phyloP scores from a whole-genome alignment of 768 basidiomycete species.

The Tylopilus rubrobrunneus region DNA sequence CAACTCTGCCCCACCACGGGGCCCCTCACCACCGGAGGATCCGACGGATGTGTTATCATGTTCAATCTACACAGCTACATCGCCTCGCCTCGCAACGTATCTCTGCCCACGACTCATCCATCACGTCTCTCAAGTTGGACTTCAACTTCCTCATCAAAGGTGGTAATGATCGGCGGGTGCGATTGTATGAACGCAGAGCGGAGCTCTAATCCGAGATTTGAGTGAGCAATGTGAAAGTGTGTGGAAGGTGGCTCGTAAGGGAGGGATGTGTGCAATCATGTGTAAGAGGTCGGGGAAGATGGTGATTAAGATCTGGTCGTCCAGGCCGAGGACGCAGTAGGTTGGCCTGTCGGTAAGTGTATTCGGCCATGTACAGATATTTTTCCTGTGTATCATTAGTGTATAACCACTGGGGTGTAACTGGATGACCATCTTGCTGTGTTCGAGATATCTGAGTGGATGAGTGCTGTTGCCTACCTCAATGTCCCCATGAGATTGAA shows the following conservation, averaged over 20 bases:
- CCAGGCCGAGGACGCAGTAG: too few relatives aligned
- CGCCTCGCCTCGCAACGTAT: slow-evolving; percentile 59
- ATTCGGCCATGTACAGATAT: slow-evolving; percentile 10
- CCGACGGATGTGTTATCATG: slow-evolving; percentile 81
- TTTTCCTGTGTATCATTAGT: not conserved
- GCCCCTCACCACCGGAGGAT: slow-evolving; percentile 77
- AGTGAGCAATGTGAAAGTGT: slow-evolving; percentile 74
- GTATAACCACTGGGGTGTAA: too few relatives aligned
- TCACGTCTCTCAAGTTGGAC: slow-evolving; percentile 88
- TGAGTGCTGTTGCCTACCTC: too few relatives aligned
- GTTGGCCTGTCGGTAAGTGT: slow-evolving; percentile 2
- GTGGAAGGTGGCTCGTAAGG: slow-evolving; percentile 80
- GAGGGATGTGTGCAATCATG: slow-evolving; percentile 74
- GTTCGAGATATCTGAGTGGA: too few relatives aligned
- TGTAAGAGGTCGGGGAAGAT: slow-evolving; percentile 79
- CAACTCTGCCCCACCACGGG: slow-evolving; percentile 58
- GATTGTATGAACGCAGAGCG: slow-evolving; percentile 65
- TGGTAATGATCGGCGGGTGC: slow-evolving; percentile 82
- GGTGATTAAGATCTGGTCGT: slow-evolving; percentile 84
- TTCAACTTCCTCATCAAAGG: slow-evolving; percentile 76
- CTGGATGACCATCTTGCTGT: too few relatives aligned
- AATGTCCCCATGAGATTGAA: too few relatives aligned
- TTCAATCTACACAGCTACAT: too few relatives aligned
- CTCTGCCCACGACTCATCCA: slow-evolving; percentile 83
- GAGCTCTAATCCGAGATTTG: slow-evolving; percentile 68